Percentiles rank a stretch among this genome's conserved stretches.
Evolutionary conservation across 1,284 basidiomycete genomes (phyloP).

Genomic region (Pseudozyma thailandica): DNA sequence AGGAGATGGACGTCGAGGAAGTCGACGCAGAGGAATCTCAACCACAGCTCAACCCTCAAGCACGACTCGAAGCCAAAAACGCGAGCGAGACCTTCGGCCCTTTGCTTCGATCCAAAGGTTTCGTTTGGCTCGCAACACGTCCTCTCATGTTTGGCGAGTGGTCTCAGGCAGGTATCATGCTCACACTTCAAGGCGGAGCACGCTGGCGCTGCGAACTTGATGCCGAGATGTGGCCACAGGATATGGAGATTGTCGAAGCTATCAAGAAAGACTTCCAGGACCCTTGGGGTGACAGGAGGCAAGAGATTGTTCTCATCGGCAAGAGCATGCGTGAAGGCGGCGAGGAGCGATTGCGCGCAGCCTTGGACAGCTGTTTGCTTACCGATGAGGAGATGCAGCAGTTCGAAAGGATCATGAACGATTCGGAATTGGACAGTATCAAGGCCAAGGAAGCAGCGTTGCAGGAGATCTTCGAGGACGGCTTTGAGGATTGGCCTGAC

Average conservation of each 20-base stretch:
- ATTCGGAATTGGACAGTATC: constrained; percentile 8
- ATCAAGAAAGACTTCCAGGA: constrained; percentile 70
- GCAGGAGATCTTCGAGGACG: constrained; percentile 67
- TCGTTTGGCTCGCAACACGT: constrained; percentile 69
- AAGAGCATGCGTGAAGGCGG: constrained; percentile 65
- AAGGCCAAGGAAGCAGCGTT: constrained; percentile 61
- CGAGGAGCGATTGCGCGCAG: constrained; percentile 63
- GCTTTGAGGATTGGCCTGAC: constrained; percentile 69
- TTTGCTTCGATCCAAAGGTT: constrained; percentile 70
- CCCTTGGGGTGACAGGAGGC: constrained; percentile 70
- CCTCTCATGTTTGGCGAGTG: constrained; percentile 69
- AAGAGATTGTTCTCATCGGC: constrained; percentile 69
- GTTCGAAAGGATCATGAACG: constrained; percentile 69
- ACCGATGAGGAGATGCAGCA: constrained; percentile 69
- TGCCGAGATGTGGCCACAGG: constrained; percentile 68
- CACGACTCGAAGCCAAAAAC: constrained; percentile 68
- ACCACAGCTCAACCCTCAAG: constrained; percentile 69
- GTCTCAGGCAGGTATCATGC: constrained; percentile 70
- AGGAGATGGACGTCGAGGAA: constrained; percentile 40
- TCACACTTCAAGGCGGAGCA: constrained; percentile 69
- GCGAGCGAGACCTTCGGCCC: constrained; percentile 67
- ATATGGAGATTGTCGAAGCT: constrained; percentile 67
- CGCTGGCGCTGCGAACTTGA: constrained; percentile 69
- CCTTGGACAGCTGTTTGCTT: constrained; percentile 68
- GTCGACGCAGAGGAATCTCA: constrained; percentile 62